Evolutionary conservation across 2,329 filamentous ascomycete species (phyloP).

Genomic region (Cladosporium halotolerans): DNA sequence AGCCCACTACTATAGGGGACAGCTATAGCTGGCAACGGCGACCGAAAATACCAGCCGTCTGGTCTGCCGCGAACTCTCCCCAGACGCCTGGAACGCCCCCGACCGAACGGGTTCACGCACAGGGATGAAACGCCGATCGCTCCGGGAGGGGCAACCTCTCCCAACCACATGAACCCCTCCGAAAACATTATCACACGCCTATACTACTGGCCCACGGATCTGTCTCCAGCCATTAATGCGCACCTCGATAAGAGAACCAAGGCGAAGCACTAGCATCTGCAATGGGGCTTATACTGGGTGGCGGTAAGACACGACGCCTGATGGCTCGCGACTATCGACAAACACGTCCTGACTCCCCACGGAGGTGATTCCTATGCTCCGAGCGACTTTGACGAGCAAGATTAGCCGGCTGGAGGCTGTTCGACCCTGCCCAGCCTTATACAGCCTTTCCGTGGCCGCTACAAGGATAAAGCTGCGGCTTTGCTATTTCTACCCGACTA

Average conservation of each 20-base stretch:
- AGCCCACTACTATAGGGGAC: too few relatives aligned
- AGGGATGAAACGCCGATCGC: constrained; percentile 9
- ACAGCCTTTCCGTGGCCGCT: too few relatives aligned
- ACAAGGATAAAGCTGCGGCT: too few relatives aligned
- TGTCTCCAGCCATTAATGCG: too few relatives aligned
- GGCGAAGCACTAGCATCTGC: neutral
- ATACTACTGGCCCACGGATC: too few relatives aligned
- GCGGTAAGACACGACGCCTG: too few relatives aligned
- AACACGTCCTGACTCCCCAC: too few relatives aligned
- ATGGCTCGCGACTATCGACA: neutral
- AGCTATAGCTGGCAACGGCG: neutral
- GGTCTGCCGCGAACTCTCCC: constrained; percentile 1
- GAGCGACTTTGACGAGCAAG: too few relatives aligned
- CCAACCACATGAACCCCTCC: constrained; percentile 1
- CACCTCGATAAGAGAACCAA: neutral
- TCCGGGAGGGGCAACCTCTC: neutral
- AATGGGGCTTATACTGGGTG: neutral
- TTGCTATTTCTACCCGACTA: too few relatives aligned
- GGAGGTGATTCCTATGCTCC: too few relatives aligned
- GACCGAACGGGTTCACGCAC: constrained; percentile 1
- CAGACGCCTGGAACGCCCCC: neutral
- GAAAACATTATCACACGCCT: neutral
- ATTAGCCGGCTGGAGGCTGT: too few relatives aligned
- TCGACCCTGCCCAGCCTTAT: too few relatives aligned
- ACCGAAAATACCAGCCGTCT: neutral